These are phyloP conservation scores for Gaultheria prostrata DNA, from an alignment of 148 eudicot species.

Conservation along the genomic window DNA sequence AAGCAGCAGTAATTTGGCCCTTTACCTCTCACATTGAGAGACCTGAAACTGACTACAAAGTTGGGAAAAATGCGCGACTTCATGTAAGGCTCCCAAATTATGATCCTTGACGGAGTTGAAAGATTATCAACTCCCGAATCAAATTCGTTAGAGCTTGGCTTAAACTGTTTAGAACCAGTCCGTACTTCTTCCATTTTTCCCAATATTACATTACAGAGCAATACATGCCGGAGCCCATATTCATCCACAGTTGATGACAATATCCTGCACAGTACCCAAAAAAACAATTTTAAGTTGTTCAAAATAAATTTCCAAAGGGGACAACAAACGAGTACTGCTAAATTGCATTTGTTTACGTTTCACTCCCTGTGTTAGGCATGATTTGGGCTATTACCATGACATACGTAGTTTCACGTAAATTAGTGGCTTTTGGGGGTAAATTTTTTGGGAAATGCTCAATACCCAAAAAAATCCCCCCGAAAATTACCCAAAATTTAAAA, in stretches of 20 bases:
- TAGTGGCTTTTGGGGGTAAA: too few relatives aligned
- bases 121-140: not conserved
- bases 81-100: conserved; percentile 1
- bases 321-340: too few relatives aligned
- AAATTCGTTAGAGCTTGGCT: not conserved
- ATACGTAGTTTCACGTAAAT: too few relatives aligned
- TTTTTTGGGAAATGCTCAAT: too few relatives aligned
- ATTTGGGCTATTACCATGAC: too few relatives aligned
- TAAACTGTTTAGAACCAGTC: not conserved
- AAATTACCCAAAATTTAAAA: too few relatives aligned
- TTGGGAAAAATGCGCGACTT: not conserved
- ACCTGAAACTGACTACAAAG: not conserved
- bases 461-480: too few relatives aligned
- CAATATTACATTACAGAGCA: not conserved
- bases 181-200: not conserved
- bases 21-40: not conserved
- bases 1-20: not conserved
- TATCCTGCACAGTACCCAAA: not conserved
- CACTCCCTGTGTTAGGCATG: too few relatives aligned
- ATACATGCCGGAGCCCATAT: not conserved
- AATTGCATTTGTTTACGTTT: too few relatives aligned
- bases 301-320: too few relatives aligned
- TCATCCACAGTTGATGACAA: not conserved
- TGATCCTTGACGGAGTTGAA: not conserved
- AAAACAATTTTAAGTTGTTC: too few relatives aligned